phyloP scores from a whole-genome alignment of 768 basidiomycete genomes.

The Boletus rubropictus region DNA sequence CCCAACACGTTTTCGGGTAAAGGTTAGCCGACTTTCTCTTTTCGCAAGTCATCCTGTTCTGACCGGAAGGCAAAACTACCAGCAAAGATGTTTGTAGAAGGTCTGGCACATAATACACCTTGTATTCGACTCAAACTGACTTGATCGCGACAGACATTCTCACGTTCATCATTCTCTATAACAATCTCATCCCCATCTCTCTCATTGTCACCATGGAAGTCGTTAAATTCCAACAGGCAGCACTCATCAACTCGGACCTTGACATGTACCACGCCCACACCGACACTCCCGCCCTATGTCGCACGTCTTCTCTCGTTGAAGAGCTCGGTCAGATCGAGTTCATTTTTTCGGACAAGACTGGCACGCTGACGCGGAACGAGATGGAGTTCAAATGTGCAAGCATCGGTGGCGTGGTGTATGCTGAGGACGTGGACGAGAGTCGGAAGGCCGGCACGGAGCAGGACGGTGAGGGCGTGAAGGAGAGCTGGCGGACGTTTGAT shows the following conservation, averaged over 20 bases:
- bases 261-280: slow-evolving; percentile 98
- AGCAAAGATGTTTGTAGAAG: slow-evolving; percentile 83
- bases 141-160: slow-evolving; percentile 64
- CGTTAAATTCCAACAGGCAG: slow-evolving; percentile 97
- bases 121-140: slow-evolving; percentile 1
- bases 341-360: slow-evolving; percentile 92
- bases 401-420: slow-evolving; percentile 84
- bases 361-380: slow-evolving; percentile 93
- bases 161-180: slow-evolving; percentile 98
- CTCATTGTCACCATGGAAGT: slow-evolving; percentile 99
- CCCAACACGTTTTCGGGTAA: slow-evolving; percentile 52
- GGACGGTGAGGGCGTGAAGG: slow-evolving; percentile 35
- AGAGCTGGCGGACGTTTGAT: slow-evolving; percentile 75
- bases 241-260: slow-evolving; percentile 93
- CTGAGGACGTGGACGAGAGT: slow-evolving; percentile 85
- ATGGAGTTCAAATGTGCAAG: slow-evolving; percentile 95
- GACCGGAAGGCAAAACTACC: neutral
- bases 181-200: slow-evolving; percentile 98
- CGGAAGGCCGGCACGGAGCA: slow-evolving; percentile 55
- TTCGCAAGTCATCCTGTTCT: neutral
- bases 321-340: slow-evolving; percentile 98
- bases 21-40: slow-evolving; percentile 40
- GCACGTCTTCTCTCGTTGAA: slow-evolving; percentile 97
- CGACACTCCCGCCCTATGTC: slow-evolving; percentile 93
- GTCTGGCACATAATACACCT: slow-evolving; percentile 31